A percentile compares a stretch with the other conserved stretches of the same genome.
phyloP scores from a whole-genome alignment of 345 rosid species.

The Garcia nutans region DNA sequence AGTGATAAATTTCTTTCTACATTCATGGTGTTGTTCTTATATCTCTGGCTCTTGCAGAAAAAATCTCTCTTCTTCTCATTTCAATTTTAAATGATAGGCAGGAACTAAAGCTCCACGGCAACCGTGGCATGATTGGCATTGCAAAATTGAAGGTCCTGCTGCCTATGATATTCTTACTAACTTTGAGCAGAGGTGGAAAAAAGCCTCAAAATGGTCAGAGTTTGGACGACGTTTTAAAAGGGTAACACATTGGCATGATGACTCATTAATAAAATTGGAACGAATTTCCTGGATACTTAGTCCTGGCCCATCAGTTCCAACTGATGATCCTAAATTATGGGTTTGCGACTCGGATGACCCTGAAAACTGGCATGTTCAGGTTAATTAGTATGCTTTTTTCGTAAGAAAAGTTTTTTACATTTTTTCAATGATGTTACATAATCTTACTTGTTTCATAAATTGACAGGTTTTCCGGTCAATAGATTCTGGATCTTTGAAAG shows the following conservation, averaged over 20 bases:
- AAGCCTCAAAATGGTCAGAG: constrained; percentile 73
- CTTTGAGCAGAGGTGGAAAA: constrained; percentile 93
- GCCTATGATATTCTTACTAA: constrained; percentile 82
- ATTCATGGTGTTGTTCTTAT: background rate
- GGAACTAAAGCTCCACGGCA: constrained; percentile 73
- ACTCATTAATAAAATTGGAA: constrained; percentile 72
- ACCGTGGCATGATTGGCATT: constrained; percentile 92
- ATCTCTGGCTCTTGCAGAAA: background rate
- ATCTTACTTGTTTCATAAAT: constrained; percentile 2
- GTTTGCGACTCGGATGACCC: constrained; percentile 51
- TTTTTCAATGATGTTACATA: background rate
- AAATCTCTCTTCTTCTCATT: constrained; percentile 7
- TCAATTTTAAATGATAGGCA: constrained; percentile 35
- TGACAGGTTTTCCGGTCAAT: constrained; percentile 73
- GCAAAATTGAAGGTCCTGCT: constrained; percentile 93
- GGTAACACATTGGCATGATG: constrained; percentile 75
- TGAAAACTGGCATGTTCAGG: constrained; percentile 85
- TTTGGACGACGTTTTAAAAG: constrained; percentile 57
- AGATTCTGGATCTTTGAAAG: constrained; percentile 87
- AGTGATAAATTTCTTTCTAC: background rate
- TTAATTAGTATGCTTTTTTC: constrained; percentile 20
- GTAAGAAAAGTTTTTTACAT: background rate
- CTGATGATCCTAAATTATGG: constrained; percentile 53
- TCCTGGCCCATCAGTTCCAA: constrained; percentile 43
- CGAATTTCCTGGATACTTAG: constrained; percentile 87